Base-by-base conservation (phyloP, 2,329 filamentous ascomycete genomes). In the Arthrobotrys musiformis region DNA sequence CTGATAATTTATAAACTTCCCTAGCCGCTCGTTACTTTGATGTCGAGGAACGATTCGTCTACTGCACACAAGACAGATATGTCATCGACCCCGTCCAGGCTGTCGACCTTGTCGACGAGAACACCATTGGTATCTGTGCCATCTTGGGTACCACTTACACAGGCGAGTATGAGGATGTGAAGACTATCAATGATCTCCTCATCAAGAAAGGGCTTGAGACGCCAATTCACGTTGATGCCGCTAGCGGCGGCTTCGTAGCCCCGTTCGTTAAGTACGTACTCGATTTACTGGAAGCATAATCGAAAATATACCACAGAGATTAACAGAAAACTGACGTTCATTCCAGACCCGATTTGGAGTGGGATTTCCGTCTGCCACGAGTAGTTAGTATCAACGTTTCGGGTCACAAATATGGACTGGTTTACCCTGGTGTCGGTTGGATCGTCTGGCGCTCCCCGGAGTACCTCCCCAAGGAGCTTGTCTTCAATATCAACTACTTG, bases 401-500 rank as follows among this genome's bases (percentile, higher is more conserved):
- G 0, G 94, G 94, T 17, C 94, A 97, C 87, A 97, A 97, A 86
- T 90, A 91, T 80, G 90, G 90, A 15, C 84, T 89, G 61, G 87
- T 96, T 60, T 97, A 97, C 83, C 94, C 94, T 0, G 94, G 94
- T 83, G 92, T 98, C 13, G 94, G 94, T 73, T 98, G 94, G 94
- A 90, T 94, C 9, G 87, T 97, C 79, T 97, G 94, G 93, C 90
- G 94, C 56, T 89, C 90, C 42, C 89, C 92, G 61, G 91, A 95
- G 83, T 95, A 87, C 84, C 88, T 97, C 1, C 94, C 94, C 6
- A 88, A 94, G 82, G 94, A 97, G 82, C 90, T 97, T 22, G 93
- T 98, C 81, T 98, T 98, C 89, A 97, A 97, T 87, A 97, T 98
- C 88, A 97, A 97, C 88, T 98, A 98, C 85, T 91, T 97, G 4